A percentile compares a stretch with the other conserved stretches of the same genome.
phyloP scores from a whole-genome alignment of 306 rosid species.

The Cucurbita pepo region DNA sequence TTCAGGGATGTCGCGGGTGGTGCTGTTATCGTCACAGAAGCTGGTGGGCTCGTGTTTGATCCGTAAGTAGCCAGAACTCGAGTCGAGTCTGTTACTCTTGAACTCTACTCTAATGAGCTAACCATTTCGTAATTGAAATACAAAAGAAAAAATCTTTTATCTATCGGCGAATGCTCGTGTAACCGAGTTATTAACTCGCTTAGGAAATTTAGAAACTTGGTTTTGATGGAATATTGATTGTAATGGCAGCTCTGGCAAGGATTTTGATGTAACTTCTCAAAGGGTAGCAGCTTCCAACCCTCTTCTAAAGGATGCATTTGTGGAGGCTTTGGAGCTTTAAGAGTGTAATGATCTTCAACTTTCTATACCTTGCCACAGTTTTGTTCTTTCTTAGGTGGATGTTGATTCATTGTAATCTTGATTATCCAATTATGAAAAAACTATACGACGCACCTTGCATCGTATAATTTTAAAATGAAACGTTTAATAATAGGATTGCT shows the following conservation, averaged over 20 bases:
- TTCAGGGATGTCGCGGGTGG: constrained; percentile 98
- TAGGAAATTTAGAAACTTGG: background rate
- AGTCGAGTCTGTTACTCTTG: background rate
- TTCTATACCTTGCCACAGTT: background rate
- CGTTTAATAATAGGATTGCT: too few species aligned
- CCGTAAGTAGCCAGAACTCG: constrained; percentile 52
- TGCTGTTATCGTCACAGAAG: constrained; percentile 86
- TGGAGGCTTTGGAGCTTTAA: constrained; percentile 36
- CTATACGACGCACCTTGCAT: background rate
- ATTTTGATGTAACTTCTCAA: constrained; percentile 67
- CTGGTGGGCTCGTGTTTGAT: constrained; percentile 85
- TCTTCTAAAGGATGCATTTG: constrained; percentile 54
- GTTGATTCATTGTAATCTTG: background rate
- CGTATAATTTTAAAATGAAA: too few species aligned
- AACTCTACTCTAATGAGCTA: background rate
- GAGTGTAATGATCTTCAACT: background rate
- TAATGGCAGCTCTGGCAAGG: constrained; percentile 64
- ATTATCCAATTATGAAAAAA: background rate
- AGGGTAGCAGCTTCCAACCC: constrained; percentile 89
- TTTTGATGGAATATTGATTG: constrained; percentile 9
- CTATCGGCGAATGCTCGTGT: background rate
- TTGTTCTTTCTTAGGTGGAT: background rate
- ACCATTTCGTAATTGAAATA: background rate
- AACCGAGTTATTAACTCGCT: background rate
- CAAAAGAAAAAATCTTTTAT: background rate